Evolutionary conservation across 768 basidiomycete species (phyloP).

Genomic region (Lactifluus subvellereus): DNA sequence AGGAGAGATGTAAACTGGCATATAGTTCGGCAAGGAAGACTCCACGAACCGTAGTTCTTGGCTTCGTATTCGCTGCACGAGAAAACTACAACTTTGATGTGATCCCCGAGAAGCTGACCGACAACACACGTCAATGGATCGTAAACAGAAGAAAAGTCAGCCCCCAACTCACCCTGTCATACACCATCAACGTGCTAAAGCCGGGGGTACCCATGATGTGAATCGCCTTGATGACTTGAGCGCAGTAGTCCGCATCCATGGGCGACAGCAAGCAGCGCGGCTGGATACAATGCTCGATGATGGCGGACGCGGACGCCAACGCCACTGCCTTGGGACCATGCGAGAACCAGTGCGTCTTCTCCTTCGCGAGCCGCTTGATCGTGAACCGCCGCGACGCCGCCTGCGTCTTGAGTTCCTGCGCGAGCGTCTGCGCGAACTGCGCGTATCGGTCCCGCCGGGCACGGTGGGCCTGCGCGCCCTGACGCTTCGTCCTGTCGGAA

Average conservation of each 20-base stretch:
- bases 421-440: slow-evolving; percentile 49
- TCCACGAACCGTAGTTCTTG: slow-evolving; percentile 74
- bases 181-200: slow-evolving; percentile 81
- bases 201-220: slow-evolving; percentile 86
- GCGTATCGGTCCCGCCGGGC: slow-evolving; percentile 62
- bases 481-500: slow-evolving; percentile 53
- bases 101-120: slow-evolving; percentile 74
- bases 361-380: slow-evolving; percentile 66
- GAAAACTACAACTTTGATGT: slow-evolving; percentile 79
- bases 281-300: slow-evolving; percentile 89
- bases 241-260: slow-evolving; percentile 93
- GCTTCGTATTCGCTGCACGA: slow-evolving; percentile 96
- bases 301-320: slow-evolving; percentile 50
- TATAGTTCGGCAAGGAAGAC: neutral
- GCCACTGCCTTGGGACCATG: slow-evolving; percentile 46
- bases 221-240: slow-evolving; percentile 82
- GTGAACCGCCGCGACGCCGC: slow-evolving; percentile 66
- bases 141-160: slow-evolving; percentile 34
- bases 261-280: slow-evolving; percentile 91
- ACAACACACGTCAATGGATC: neutral
- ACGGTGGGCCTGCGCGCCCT: slow-evolving; percentile 52
- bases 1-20: slow-evolving; percentile 5
- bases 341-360: slow-evolving; percentile 81
- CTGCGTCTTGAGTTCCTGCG: slow-evolving; percentile 73
- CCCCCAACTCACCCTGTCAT: slow-evolving; percentile 45